Conservation (phyloP, 352 stramenopile genomes). For the Globisporangium nunn region DNA sequence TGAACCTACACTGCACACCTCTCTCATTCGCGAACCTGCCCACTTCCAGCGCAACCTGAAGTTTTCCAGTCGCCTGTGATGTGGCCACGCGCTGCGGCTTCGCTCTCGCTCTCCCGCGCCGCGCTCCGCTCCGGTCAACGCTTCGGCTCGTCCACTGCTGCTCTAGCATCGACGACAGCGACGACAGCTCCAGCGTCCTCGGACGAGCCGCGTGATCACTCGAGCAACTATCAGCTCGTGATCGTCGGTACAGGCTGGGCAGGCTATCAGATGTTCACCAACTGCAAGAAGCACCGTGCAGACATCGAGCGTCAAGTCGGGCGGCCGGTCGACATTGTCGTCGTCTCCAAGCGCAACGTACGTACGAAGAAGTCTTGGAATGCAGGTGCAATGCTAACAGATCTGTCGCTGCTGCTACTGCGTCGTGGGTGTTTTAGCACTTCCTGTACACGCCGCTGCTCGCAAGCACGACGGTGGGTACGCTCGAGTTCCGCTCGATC, state of each 20-base stretch:
- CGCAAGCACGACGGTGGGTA: constrained; percentile 91
- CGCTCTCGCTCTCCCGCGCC: background rate
- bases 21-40: background rate
- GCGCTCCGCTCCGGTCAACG: background rate
- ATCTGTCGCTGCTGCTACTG: background rate
- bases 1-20: too few species aligned
- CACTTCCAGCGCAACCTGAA: background rate
- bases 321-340: constrained; percentile 60
- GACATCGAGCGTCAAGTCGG: constrained; percentile 60
- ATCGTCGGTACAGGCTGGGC: constrained; percentile 78
- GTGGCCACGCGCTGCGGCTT: background rate
- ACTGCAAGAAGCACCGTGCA: constrained; percentile 69
- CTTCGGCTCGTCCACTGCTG: background rate
- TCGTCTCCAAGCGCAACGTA: constrained; percentile 80
- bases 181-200: background rate
- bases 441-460: constrained; percentile 98
- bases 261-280: constrained; percentile 66
- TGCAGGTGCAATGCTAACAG: too few species aligned
- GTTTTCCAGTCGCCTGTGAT: background rate
- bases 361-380: background rate
- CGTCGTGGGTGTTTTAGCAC: constrained; percentile 44
- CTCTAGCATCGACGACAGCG: background rate
- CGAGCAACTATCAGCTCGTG: constrained; percentile 61
- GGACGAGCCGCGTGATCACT: constrained; percentile 7
- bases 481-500: constrained; percentile 96